A percentile compares a stretch with the other conserved stretches of the same genome.
phyloP scores from a whole-genome alignment of 2,329 filamentous ascomycete species.

The Hymenoscyphus linearis region DNA sequence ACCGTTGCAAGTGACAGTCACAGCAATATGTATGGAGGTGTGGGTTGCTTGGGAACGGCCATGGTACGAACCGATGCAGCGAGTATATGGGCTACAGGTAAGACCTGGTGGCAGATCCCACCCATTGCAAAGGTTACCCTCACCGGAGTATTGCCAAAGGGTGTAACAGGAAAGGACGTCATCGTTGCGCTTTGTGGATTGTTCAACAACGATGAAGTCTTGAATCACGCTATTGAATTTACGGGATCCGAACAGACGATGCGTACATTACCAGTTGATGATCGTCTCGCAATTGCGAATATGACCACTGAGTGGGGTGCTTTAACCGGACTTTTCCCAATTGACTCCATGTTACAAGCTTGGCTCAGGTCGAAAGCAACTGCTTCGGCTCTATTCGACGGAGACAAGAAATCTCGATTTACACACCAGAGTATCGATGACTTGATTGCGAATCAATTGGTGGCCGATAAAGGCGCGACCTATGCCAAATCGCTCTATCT shows the following conservation, averaged over 20 bases:
- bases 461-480: slow-evolving; percentile 68
- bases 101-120: slow-evolving; percentile 86
- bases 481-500: slow-evolving; percentile 84
- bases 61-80: slow-evolving; percentile 86
- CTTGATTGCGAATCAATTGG: slow-evolving; percentile 59
- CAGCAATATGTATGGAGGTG: slow-evolving; percentile 76
- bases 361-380: slow-evolving; percentile 80
- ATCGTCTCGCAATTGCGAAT: slow-evolving; percentile 68
- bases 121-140: slow-evolving; percentile 77
- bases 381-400: slow-evolving; percentile 54
- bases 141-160: slow-evolving; percentile 66
- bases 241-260: slow-evolving; percentile 74
- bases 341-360: slow-evolving; percentile 63
- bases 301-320: slow-evolving; percentile 84
- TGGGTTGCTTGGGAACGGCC: slow-evolving; percentile 71
- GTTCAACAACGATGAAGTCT: slow-evolving; percentile 80
- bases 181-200: slow-evolving; percentile 84
- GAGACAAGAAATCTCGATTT: slow-evolving; percentile 52
- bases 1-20: slow-evolving; percentile 76
- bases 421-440: slow-evolving; percentile 69
- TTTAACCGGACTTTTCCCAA: slow-evolving; percentile 69
- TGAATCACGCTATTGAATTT: slow-evolving; percentile 91
- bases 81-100: slow-evolving; percentile 74
- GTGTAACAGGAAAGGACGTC: slow-evolving; percentile 89
- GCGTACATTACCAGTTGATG: slow-evolving; percentile 64